Conservation (phyloP, 2,329 filamentous ascomycete species). For the Pyricularia sp. region DNA sequence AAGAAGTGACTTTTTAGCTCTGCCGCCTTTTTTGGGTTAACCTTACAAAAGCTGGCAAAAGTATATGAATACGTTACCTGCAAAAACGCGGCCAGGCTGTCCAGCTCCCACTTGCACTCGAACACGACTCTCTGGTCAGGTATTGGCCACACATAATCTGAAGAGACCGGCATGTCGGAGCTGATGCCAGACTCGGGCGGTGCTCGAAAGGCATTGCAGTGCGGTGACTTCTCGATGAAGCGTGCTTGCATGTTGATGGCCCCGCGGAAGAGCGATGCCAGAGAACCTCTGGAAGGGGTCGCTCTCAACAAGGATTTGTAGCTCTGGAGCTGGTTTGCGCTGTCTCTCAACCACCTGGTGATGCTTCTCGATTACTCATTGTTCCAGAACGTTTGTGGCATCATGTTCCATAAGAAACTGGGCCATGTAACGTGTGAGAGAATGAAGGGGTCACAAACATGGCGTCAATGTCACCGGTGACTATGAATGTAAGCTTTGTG, state of each 20-base stretch:
- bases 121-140: slow-evolving; percentile 62
- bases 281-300: slow-evolving; percentile 36
- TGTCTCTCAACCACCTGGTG: slow-evolving; percentile 68
- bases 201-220: slow-evolving; percentile 78
- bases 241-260: slow-evolving; percentile 56
- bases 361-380: background rate
- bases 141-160: slow-evolving; percentile 11
- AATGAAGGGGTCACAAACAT: slow-evolving; percentile 38
- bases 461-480: slow-evolving; percentile 28
- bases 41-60: background rate
- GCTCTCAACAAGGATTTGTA: slow-evolving; percentile 47
- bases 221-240: slow-evolving; percentile 54
- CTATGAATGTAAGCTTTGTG: slow-evolving; percentile 64
- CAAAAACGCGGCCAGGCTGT: slow-evolving; percentile 70
- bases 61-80: slow-evolving; percentile 21
- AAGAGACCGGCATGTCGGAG: slow-evolving; percentile 1
- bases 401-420: no score
- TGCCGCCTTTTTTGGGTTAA: no score
- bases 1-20: background rate
- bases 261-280: slow-evolving; percentile 54
- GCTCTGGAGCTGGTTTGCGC: slow-evolving; percentile 57
- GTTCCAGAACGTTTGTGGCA: background rate
- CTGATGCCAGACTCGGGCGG: slow-evolving; percentile 39
- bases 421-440: background rate
- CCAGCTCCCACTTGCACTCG: slow-evolving; percentile 80